Evolutionary conservation across 768 basidiomycete species (phyloP), one percentile per base, ranked within the genome.

Genomic region (Gyrodon lividus): DNA sequence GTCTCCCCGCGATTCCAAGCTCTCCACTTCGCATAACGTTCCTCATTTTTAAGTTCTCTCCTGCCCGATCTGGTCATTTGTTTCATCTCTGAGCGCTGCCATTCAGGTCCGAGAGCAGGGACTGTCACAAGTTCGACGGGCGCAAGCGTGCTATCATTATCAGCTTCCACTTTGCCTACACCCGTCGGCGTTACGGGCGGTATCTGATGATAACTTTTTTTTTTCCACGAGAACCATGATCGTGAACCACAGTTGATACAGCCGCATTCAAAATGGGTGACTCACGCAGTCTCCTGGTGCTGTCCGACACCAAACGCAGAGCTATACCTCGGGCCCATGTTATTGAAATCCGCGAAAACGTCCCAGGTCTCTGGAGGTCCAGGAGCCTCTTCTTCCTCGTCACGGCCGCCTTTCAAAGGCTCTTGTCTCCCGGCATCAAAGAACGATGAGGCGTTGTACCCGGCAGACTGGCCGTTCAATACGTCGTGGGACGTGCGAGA

Each of bases 61-160:
- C 79, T 80, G 5, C 81, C 89, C 2, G 82, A 72, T 61, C 84
- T 87, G 1, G 87, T 88, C 81, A 92, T 87, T 33, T 79, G 78
- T 43, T 77, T 79, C 67, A 97, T 70, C 66, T 98, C 94, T 17
- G 78, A 73, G 44, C 83, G 82, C 22, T 79, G 79, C 94, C 94
- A 98, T 72, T 98, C 94, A 0, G 94, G 74, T 17, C 94, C 94
- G 3, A 98, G 76, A 2, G 89, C 89, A 3, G 94, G 94, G 0
- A 97, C 92, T 1, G 94, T 96, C 39, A 96, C 87, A 67, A 95
- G 77, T 69, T 98, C 94, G 20, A 93, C 89, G 3, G 80, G 82
- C 9, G 74, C 74, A 4, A 60, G 49, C 16, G 69, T 46, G 38
- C 57, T 62, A 40, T 66, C 63, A 12, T 63, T 61, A 43, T 76